Base-by-base conservation (phyloP, 805 yeast genomes). In the Zygosaccharomyces lentus region DNA sequence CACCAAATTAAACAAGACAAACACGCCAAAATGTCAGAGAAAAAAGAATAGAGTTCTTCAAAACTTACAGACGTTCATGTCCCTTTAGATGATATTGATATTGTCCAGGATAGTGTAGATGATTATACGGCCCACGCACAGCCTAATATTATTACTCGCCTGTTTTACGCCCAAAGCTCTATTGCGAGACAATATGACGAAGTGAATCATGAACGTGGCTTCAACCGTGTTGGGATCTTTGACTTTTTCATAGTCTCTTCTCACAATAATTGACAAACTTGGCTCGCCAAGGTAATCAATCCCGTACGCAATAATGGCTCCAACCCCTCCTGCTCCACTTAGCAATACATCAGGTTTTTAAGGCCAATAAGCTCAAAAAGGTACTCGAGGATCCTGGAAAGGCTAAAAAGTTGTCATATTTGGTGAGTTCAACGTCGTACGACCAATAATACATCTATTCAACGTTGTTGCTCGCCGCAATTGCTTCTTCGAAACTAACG, bases 251-350 rank as follows among this genome's bases (percentile, higher is more conserved):
- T 78, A 82, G 55, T 79, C 81, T 13, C 84, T 76, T 57, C 89
- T 72, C 15, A 81, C 70, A 10, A 83, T 80, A 9, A 77, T 69
- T 1, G 87, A 74, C 12, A 81, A 79, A 26, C 69, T 71, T 4
- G 76, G 70, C 30, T 71, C 66, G 1, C 75, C 75, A 32, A 73
- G 70, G 31, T 59, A 58, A 50, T 74, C 76, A 31, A 86, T 67
- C 0, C 84, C 77, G 41, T 80, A 75, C 0, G 91, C 85, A 3
- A 82, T 82, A 34, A 85, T 76, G 31, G 84, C 70, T 24, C 95
- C 95, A 9, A 86, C 90, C 34, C 91, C 95, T 13, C 95, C 95
- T 42, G 85, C 70, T 2, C 95, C 95, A 21, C 86, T 71, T 8
- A 84, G 64, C 17, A 84, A 68, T 4, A 81, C 76, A 38, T 72